A percentile compares a stretch with the other conserved stretches of the same genome.
phyloP scores from a whole-genome alignment of 768 basidiomycete species.

The Termitomyces titanicus region DNA sequence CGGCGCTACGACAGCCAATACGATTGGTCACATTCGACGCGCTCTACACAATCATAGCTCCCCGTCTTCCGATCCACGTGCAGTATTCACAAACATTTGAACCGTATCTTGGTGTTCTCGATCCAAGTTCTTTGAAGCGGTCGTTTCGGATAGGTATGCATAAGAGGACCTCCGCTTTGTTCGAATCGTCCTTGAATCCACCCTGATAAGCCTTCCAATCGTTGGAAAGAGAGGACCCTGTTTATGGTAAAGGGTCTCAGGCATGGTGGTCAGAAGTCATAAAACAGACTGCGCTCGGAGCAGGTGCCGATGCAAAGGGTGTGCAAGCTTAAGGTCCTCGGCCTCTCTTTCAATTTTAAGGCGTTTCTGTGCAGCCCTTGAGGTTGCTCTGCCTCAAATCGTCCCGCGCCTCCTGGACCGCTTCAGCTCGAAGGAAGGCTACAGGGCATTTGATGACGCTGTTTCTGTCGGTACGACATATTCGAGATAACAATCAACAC shows the following conservation, averaged over 20 bases:
- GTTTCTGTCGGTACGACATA: conserved; percentile 39
- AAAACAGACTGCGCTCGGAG: conserved; percentile 66
- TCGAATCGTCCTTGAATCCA: conserved; percentile 1
- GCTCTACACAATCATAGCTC: conserved; percentile 70
- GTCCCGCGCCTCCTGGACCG: conserved; percentile 57
- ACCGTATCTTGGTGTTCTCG: conserved; percentile 61
- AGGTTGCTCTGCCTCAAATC: conserved; percentile 49
- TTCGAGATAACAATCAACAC: neutral
- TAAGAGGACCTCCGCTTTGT: neutral
- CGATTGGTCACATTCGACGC: conserved; percentile 77
- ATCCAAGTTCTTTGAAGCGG: conserved; percentile 44
- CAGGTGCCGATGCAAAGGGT: conserved; percentile 64
- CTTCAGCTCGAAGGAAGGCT: conserved; percentile 72
- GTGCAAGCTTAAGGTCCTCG: conserved; percentile 11
- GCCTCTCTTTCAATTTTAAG: neutral
- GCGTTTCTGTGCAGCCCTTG: conserved; percentile 40
- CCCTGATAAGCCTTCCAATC: conserved; percentile 32
- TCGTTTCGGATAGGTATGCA: conserved; percentile 60
- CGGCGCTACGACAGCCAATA: conserved; percentile 26
- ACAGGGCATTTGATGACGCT: conserved; percentile 54
- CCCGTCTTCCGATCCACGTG: conserved; percentile 61
- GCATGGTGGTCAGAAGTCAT: conserved; percentile 83
- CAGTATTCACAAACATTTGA: conserved; percentile 65
- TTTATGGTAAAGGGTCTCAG: conserved; percentile 50
- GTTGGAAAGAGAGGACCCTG: conserved; percentile 56